Evolutionary conservation across 768 basidiomycete species (phyloP).

Genomic region (Obba rivulosa): DNA sequence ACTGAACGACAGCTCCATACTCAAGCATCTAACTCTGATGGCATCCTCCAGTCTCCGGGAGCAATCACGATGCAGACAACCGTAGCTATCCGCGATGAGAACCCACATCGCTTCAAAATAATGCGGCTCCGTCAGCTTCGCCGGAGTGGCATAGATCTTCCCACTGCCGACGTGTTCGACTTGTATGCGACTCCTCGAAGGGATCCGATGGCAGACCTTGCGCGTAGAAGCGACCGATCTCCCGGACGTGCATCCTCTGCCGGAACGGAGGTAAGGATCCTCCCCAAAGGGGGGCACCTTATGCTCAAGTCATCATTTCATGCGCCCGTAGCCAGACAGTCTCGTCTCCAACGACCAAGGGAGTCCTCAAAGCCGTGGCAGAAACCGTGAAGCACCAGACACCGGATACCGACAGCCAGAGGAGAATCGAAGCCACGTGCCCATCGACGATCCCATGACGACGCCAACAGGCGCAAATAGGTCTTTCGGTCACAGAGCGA

Average conservation of each 20-base stretch:
- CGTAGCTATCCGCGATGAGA: conserved; percentile 11
- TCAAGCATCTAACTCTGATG: too few species aligned
- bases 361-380: too few species aligned
- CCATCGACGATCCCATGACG: too few species aligned
- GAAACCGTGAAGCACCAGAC: too few species aligned
- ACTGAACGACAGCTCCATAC: too few species aligned
- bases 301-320: neutral
- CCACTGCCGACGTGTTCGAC: neutral
- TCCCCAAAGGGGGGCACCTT: too few species aligned
- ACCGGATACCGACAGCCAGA: too few species aligned
- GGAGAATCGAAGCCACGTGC: too few species aligned
- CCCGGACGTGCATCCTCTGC: neutral
- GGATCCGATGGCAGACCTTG: neutral
- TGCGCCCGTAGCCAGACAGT: too few species aligned
- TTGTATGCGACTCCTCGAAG: neutral
- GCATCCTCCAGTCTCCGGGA: neutral
- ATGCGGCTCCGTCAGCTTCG: conserved; percentile 8
- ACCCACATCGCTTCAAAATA: conserved; percentile 12
- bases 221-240: neutral
- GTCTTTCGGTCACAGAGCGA: too few species aligned
- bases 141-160: neutral
- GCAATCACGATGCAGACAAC: conserved; percentile 14
- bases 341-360: too few species aligned
- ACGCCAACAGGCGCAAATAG: too few species aligned
- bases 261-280: neutral